Conservation (phyloP, 345 rosid genomes). For the Linum usitatissimum region DNA sequence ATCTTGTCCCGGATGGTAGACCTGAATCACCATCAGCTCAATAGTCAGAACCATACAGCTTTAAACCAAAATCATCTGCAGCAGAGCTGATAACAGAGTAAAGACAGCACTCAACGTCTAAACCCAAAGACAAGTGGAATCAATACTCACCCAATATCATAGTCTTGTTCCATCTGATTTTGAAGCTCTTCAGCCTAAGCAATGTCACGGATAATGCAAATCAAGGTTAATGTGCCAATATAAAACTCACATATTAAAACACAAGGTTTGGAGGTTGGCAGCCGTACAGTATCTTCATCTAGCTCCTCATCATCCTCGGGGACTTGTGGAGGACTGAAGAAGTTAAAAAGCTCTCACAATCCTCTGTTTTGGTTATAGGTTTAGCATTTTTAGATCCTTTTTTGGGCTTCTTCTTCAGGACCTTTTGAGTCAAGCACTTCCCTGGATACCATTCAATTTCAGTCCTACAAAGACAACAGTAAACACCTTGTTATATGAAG, state of each 20-base stretch:
- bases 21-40: not conserved
- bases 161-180: conserved; percentile 15
- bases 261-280: not conserved
- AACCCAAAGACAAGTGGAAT: not conserved
- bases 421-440: conserved; percentile 19
- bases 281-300: conserved; percentile 16
- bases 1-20: conserved; percentile 17
- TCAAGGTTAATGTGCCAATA: not conserved
- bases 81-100: not conserved
- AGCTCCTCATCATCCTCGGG: conserved; percentile 13
- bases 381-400: conserved; percentile 16
- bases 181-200: conserved; percentile 15
- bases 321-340: conserved; percentile 11
- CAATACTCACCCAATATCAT: conserved; percentile 11
- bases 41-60: not conserved
- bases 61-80: not conserved
- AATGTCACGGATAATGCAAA: not conserved
- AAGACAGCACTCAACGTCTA: not conserved
- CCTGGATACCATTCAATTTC: conserved; percentile 18
- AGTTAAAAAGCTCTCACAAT: conserved; percentile 16
- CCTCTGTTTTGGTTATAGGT: conserved; percentile 14
- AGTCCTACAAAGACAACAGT: conserved; percentile 8
- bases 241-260: not conserved
- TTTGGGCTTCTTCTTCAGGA: conserved; percentile 18
- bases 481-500: not conserved